Evolutionary conservation across 2,329 filamentous ascomycete species (phyloP).

Genomic region (Escovopsis sp.): DNA sequence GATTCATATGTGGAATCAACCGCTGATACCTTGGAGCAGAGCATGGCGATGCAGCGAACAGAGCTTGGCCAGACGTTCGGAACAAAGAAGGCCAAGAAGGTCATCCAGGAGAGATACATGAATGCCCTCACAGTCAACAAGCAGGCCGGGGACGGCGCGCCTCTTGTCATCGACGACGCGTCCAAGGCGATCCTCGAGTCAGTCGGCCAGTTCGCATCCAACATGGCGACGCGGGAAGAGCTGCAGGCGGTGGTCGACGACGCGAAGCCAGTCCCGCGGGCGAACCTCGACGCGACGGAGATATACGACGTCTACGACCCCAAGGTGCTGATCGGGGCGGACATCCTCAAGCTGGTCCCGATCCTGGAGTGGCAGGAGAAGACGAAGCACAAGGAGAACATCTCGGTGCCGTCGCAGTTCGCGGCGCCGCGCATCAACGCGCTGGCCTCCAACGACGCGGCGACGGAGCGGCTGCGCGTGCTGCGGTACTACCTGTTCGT

Average conservation of each 20-base stretch:
- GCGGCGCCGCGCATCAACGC: slow-evolving; percentile 48
- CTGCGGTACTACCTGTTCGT: slow-evolving; percentile 46
- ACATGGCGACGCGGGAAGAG: slow-evolving; percentile 53
- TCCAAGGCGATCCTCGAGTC: slow-evolving; percentile 46
- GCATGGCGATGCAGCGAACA: slow-evolving; percentile 46
- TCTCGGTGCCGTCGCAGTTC: slow-evolving; percentile 45
- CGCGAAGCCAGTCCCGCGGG: slow-evolving; percentile 57
- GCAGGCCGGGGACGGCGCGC: slow-evolving; percentile 18
- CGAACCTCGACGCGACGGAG: slow-evolving; percentile 51
- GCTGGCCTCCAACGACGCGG: slow-evolving; percentile 36
- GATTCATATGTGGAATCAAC: neutral
- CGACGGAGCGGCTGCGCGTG: slow-evolving; percentile 34
- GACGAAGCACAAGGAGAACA: slow-evolving; percentile 40
- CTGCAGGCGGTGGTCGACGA: slow-evolving; percentile 50
- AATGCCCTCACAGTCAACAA: slow-evolving; percentile 49
- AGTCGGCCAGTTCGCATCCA: slow-evolving; percentile 45
- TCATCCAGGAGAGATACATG: slow-evolving; percentile 50
- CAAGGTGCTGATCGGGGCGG: slow-evolving; percentile 48
- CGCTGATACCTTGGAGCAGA: slow-evolving; percentile 25
- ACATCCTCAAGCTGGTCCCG: slow-evolving; percentile 52
- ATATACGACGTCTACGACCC: slow-evolving; percentile 61
- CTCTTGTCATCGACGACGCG: slow-evolving; percentile 39
- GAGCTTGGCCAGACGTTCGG: slow-evolving; percentile 67
- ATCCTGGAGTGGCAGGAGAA: slow-evolving; percentile 63
- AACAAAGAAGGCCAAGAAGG: slow-evolving; percentile 75